Conservation (phyloP, 305 asterid species). For the Fraxinus paxiana region DNA sequence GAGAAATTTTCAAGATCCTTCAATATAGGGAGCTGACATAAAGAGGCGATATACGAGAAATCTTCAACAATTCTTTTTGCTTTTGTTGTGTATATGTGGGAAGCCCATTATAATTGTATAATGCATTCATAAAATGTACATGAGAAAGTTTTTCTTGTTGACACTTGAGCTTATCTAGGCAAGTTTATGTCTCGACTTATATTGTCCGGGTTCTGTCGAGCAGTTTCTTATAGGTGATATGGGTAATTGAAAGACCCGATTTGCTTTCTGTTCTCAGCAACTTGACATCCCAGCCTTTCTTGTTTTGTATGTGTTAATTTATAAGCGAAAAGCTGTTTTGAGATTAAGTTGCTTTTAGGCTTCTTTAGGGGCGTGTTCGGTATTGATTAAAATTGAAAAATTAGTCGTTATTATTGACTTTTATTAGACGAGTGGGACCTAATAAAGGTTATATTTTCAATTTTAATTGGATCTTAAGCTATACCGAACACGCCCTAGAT, state of each 20-base stretch:
- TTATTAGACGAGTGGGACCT: no score
- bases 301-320: no score
- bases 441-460: no score
- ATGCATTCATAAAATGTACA: conserved; percentile 59
- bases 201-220: not conserved
- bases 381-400: no score
- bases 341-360: no score
- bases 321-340: no score
- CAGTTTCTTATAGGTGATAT: not conserved
- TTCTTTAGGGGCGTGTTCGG: no score
- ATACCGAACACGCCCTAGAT: no score
- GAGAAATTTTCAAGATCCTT: conserved; percentile 30
- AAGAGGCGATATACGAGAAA: conserved; percentile 27
- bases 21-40: conserved; percentile 31
- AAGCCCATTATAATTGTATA: conserved; percentile 50
- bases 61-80: conserved; percentile 36
- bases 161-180: conserved; percentile 22
- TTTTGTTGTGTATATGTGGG: conserved; percentile 24
- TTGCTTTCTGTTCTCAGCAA: not conserved
- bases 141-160: conserved; percentile 57
- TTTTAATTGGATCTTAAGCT: no score
- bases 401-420: no score
- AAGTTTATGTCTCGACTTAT: not conserved
- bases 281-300: not conserved
- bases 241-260: not conserved